These are phyloP conservation scores for Pseudogymnoascus destructans DNA, from an alignment of 2,329 filamentous ascomycete species.

Conservation along the genomic window DNA sequence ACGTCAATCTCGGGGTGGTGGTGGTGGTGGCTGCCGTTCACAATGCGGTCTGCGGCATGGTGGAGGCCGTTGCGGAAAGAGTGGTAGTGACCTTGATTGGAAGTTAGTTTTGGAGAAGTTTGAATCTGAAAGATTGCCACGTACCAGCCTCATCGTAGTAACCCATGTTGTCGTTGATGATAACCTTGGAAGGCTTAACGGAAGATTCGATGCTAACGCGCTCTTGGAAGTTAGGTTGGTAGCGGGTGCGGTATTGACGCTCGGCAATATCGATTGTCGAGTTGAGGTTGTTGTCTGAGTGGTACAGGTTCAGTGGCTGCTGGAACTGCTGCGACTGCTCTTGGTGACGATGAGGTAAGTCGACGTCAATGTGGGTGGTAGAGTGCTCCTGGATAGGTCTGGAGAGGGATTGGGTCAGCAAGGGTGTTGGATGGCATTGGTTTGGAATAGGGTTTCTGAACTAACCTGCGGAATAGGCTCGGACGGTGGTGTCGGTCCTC, in stretches of 20 bases:
- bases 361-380: conserved; percentile 38
- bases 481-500: conserved; percentile 65
- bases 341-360: conserved; percentile 27
- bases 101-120: background rate
- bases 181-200: conserved; percentile 24
- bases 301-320: conserved; percentile 46
- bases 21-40: conserved; percentile 46
- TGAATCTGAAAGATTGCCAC: conserved; percentile 11
- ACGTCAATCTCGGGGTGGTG: conserved; percentile 29
- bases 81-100: conserved; percentile 51
- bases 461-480: conserved; percentile 32
- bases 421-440: conserved; percentile 16
- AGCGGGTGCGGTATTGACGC: conserved; percentile 51
- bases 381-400: conserved; percentile 29
- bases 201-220: conserved; percentile 39
- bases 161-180: conserved; percentile 47
- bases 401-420: background rate
- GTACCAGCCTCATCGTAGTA: conserved; percentile 61
- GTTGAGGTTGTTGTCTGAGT: conserved; percentile 33
- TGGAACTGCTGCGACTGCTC: conserved; percentile 33
- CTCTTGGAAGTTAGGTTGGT: conserved; percentile 41
- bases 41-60: conserved; percentile 50
- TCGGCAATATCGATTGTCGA: conserved; percentile 45
- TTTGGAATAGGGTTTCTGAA: conserved; percentile 18
- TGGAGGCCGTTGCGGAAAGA: conserved; percentile 59